Conservation (phyloP, 306 rosid species). For the Glycyrrhiza uralensis region DNA sequence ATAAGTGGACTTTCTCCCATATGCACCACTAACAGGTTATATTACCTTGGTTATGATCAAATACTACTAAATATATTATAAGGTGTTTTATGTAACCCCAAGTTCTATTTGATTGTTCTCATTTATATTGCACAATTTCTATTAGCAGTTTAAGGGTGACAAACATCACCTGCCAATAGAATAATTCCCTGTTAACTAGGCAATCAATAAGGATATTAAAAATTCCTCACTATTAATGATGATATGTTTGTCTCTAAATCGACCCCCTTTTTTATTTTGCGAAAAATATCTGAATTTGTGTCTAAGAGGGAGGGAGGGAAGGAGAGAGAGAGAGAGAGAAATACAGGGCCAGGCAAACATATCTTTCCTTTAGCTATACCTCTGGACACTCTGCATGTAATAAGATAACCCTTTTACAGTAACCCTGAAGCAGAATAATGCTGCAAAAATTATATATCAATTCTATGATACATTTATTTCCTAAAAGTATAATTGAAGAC, state of each 20-base stretch:
- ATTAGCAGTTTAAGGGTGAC: neutral
- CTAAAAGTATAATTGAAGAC: neutral
- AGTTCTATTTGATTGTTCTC: neutral
- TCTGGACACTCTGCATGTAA: neutral
- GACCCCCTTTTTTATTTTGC: neutral
- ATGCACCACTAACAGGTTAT: neutral
- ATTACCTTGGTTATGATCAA: neutral
- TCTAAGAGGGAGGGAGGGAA: neutral
- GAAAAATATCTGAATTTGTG: neutral
- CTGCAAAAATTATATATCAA: conserved; percentile 2
- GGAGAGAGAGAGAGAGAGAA: no score
- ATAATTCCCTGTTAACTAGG: neutral
- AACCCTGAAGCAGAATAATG: conserved; percentile 11
- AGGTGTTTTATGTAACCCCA: neutral
- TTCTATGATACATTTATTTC: neutral
- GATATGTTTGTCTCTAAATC: neutral
- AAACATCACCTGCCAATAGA: neutral
- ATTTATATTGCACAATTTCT: neutral
- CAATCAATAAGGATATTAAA: neutral
- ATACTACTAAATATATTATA: neutral
- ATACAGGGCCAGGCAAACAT: neutral
- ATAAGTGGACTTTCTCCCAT: neutral
- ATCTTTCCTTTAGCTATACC: neutral
- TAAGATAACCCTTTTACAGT: neutral
- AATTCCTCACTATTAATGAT: neutral